A percentile compares a stretch with the other conserved stretches of the same genome.
phyloP scores from a whole-genome alignment of 768 basidiomycete genomes.

The Rhodotorula toruloides region DNA sequence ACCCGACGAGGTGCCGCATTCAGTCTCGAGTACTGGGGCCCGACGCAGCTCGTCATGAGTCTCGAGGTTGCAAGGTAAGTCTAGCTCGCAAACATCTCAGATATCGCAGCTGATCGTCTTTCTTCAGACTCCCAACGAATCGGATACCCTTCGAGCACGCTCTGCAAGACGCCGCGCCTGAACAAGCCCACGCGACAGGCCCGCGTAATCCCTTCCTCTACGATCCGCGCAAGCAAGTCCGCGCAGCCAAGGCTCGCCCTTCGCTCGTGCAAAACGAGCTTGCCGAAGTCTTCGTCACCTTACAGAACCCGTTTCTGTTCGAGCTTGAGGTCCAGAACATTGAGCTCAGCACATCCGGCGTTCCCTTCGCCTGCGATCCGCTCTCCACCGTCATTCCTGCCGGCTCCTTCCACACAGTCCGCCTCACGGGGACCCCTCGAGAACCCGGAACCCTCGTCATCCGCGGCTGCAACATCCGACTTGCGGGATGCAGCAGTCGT shows the following conservation, averaged over 20 bases:
- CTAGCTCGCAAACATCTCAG: not conserved
- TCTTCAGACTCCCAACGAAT: conserved; percentile 60
- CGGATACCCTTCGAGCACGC: conserved; percentile 71
- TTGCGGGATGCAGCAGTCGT: conserved; percentile 63
- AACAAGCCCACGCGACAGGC: not conserved
- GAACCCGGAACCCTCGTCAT: conserved; percentile 64
- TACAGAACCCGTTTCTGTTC: conserved; percentile 90
- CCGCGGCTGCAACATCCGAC: conserved; percentile 72
- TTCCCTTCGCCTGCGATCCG: conserved; percentile 62
- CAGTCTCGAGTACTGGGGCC: conserved; percentile 75
- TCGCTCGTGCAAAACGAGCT: conserved; percentile 75
- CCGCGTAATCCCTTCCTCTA: conserved; percentile 70
- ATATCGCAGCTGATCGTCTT: not conserved
- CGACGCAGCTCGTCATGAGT: conserved; percentile 66
- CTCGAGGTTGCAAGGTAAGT: conserved; percentile 65
- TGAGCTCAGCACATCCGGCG: conserved; percentile 77
- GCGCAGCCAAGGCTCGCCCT: conserved; percentile 57
- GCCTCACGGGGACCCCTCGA: conserved; percentile 63
- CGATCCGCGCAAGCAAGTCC: conserved; percentile 65
- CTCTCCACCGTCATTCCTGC: conserved; percentile 66
- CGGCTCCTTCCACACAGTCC: conserved; percentile 65
- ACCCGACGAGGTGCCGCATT: conserved; percentile 72
- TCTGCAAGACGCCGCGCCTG: conserved; percentile 36
- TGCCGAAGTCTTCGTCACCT: conserved; percentile 71
- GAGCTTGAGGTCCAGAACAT: conserved; percentile 80